Evolutionary conservation across 257 asterid genomes (phyloP).

Genomic region (Penstemon eatonii): DNA sequence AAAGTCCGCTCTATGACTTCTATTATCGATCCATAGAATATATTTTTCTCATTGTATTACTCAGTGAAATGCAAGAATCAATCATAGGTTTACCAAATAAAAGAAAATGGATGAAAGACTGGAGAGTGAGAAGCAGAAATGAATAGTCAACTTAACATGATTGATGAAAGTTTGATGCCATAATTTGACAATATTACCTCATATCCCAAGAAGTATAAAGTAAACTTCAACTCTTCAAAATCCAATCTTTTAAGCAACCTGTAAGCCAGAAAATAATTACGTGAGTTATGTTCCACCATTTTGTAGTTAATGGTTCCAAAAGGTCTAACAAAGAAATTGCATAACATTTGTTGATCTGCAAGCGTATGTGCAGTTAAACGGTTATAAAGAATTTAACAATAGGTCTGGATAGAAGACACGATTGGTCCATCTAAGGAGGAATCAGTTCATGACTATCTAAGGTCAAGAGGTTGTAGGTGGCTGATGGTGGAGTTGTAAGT

Average conservation of each 20-base stretch:
- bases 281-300: not conserved
- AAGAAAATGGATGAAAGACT: not conserved
- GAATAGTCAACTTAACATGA: not conserved
- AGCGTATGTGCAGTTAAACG: not conserved
- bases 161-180: slow-evolving; percentile 4
- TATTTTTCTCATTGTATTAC: too few relatives aligned
- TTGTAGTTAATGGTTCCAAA: slow-evolving; percentile 6
- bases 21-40: too few relatives aligned
- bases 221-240: slow-evolving; percentile 76
- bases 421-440: too few relatives aligned
- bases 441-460: too few relatives aligned
- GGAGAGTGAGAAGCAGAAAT: slow-evolving; percentile 3
- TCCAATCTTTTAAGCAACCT: slow-evolving; percentile 94
- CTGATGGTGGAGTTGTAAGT: too few relatives aligned
- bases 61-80: too few relatives aligned
- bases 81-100: not conserved
- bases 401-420: too few relatives aligned
- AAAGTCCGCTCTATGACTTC: too few relatives aligned
- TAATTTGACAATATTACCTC: slow-evolving; percentile 51
- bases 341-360: slow-evolving; percentile 2
- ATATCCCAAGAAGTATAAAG: slow-evolving; percentile 79
- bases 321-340: not conserved
- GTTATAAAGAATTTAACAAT: too few relatives aligned
- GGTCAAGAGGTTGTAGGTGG: too few relatives aligned
- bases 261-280: slow-evolving; percentile 20